Percentiles rank a stretch among this genome's conserved stretches.
Conservation (phyloP, 257 asterid species). For the Primulina huaijiensis region DNA sequence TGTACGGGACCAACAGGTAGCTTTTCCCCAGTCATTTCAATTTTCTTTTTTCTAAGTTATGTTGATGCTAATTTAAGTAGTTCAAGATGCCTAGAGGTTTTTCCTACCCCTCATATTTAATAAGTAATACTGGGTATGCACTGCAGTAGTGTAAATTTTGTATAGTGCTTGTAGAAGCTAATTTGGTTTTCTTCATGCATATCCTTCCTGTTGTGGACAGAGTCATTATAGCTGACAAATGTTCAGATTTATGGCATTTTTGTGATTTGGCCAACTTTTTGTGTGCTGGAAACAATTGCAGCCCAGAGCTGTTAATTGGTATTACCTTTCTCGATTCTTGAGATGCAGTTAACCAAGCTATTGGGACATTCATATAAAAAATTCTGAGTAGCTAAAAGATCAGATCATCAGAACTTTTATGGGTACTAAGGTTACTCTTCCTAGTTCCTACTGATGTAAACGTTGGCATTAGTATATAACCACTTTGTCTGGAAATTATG, state of each 20-base stretch:
- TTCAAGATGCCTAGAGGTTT: background rate
- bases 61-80: background rate
- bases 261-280: background rate
- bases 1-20: conserved; percentile 63
- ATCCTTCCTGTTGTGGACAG: background rate
- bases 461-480: background rate
- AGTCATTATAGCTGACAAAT: background rate
- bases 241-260: background rate
- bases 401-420: background rate
- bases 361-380: no score
- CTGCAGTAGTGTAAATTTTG: background rate
- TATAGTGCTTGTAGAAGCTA: background rate
- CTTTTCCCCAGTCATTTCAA: background rate
- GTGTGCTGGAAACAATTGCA: background rate
- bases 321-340: background rate
- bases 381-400: background rate
- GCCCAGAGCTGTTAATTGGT: background rate
- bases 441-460: background rate
- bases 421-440: background rate
- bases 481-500: background rate
- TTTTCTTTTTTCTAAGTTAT: background rate
- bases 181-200: background rate
- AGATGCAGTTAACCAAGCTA: background rate
- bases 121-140: no score
- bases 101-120: background rate